Conservation (phyloP, 2,329 filamentous ascomycete genomes). For the Pyrenophora tritici-repentis region DNA sequence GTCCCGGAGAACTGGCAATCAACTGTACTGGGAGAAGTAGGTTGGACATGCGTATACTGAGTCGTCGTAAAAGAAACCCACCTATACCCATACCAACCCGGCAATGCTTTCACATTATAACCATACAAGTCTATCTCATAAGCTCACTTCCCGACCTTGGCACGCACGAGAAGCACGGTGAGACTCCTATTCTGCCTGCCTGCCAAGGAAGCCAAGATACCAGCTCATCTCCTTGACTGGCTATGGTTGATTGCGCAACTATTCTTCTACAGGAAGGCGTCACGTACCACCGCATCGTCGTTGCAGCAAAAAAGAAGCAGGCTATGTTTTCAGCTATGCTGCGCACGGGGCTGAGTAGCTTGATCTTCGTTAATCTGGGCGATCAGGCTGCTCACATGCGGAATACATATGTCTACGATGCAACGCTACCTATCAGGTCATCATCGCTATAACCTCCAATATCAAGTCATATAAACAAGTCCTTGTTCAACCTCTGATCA, state of each 20-base stretch:
- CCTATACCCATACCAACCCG: too few species aligned
- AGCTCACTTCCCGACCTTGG: not conserved
- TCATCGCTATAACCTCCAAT: too few species aligned
- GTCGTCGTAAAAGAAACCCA: too few species aligned
- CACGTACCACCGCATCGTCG: constrained; percentile 9
- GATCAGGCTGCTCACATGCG: not conserved
- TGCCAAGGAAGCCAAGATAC: constrained; percentile 24
- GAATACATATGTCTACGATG: not conserved
- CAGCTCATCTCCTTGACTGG: constrained; percentile 15
- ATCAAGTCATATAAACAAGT: too few species aligned
- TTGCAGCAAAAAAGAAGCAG: constrained; percentile 10
- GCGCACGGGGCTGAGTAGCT: constrained; percentile 10
- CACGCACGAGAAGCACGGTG: too few species aligned
- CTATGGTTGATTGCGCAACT: constrained; percentile 11
- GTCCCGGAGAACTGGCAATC: not conserved
- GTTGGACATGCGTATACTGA: too few species aligned
- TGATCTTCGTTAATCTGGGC: too few species aligned
- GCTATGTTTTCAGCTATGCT: constrained; percentile 25
- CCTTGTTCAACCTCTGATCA: not conserved
- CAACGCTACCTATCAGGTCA: not conserved
- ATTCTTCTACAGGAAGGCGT: constrained; percentile 11
- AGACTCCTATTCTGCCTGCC: too few species aligned
- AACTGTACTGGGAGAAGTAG: too few species aligned
- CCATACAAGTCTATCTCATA: too few species aligned
- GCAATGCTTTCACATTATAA: too few species aligned